A percentile compares a stretch with the other conserved stretches of the same genome.
Evolutionary conservation across 2,329 filamentous ascomycete genomes (phyloP).

Genomic region (Zarea fungicola): DNA sequence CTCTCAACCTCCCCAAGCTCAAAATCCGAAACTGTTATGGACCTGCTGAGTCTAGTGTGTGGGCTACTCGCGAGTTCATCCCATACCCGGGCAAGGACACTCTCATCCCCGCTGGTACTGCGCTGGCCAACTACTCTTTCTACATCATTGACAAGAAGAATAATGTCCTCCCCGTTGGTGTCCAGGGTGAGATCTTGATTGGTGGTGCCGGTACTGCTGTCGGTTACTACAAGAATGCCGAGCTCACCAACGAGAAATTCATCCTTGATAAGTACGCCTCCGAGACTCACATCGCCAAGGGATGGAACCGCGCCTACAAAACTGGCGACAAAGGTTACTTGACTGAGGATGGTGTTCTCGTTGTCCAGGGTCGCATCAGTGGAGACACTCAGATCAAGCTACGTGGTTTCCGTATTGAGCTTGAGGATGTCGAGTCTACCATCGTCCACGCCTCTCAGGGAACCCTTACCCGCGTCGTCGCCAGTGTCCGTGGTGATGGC

Average conservation of each 20-base stretch:
- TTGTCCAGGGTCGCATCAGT: slow-evolving; percentile 31
- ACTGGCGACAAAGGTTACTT: slow-evolving; percentile 37
- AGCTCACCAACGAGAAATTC: slow-evolving; percentile 16
- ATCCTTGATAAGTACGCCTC: slow-evolving; percentile 16
- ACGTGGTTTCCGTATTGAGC: slow-evolving; percentile 39
- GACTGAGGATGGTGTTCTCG: slow-evolving; percentile 27
- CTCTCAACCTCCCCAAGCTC: slow-evolving; percentile 13
- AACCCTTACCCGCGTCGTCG: slow-evolving; percentile 19
- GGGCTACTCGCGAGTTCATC: slow-evolving; percentile 14
- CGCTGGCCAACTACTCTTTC: slow-evolving; percentile 28
- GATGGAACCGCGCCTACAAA: slow-evolving; percentile 28
- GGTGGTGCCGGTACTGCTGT: slow-evolving; percentile 34
- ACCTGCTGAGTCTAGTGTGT: slow-evolving; percentile 12
- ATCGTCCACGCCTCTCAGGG: slow-evolving; percentile 20
- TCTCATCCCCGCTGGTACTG: slow-evolving; percentile 17
- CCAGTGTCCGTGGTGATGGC: slow-evolving; percentile 17
- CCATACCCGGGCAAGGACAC: slow-evolving; percentile 16
- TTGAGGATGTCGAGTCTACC: slow-evolving; percentile 32
- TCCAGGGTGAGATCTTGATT: slow-evolving; percentile 20
- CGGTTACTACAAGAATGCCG: slow-evolving; percentile 33
- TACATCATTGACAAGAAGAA: slow-evolving; percentile 36
- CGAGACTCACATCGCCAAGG: slow-evolving; percentile 4
- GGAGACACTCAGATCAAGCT: slow-evolving; percentile 44
- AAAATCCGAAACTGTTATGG: slow-evolving; percentile 15
- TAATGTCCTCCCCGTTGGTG: slow-evolving; percentile 14